Base-by-base conservation (phyloP, 2,329 filamentous ascomycete species). In the Coleophoma eucalyptorum region DNA sequence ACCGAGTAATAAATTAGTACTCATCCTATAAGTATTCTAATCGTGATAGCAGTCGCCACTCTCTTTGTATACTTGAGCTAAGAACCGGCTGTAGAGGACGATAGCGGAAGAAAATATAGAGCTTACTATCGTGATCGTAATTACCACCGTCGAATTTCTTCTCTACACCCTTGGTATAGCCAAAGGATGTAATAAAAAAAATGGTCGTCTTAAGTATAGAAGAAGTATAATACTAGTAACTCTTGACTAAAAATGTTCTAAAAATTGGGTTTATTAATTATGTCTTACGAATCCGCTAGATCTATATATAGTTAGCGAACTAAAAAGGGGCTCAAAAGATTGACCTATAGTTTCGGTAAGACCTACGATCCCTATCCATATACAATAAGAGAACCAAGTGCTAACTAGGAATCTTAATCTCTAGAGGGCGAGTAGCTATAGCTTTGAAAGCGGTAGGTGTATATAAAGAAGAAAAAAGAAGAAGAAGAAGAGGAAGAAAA, bases 401-500 rank as follows among this genome's bases (percentile, higher is more conserved):
- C 42, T 26, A 32, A 44, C 42, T 44, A 19, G 42, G 42, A 41
- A 44, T 44, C 42, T 44, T 44, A 19, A 44, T 19, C 42, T 44
- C 42, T 11, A 44, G 42, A 44, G 21, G 21, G 42, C 42, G 42
- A 31, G 21, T 32, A 32, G 42, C 42, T 19, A 44, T 19, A 26
- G 42, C 20, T 44, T 44, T 44, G 42, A n/a, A 44, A 44, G 19
- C 42, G 20, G 42, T 32, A 19, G 42, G 42, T 44, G 3, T 2
- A 11, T 44, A 44, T 44, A 19, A 44, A 44, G 42, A 44, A 44
- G 18, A 41, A 43, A 43, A 35, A 35, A 35, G 33, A 35, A 4
- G 42, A 44, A 44, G 42, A 44, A 44, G 42, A 44, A 26, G 42
- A 44, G 42, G 20, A 44, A 44, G 21, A 44, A 44, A 44, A 44